Conservation (phyloP, 2,329 filamentous ascomycete genomes). For the Alternaria triticimaculans region DNA sequence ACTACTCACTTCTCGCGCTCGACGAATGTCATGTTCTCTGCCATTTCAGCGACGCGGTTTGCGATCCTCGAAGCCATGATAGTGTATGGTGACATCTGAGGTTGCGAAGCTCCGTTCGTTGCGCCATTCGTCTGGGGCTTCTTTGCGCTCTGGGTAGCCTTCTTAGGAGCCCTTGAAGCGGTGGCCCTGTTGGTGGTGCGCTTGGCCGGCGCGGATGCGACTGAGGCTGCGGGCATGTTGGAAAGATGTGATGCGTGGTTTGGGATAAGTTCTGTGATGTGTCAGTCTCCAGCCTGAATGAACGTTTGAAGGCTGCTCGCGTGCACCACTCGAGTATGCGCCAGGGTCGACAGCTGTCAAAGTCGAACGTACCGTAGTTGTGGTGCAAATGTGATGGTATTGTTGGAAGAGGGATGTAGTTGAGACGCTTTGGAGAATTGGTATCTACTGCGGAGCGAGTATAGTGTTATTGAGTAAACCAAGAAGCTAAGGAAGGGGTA, state of each 20-base stretch:
- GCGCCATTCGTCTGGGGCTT: conserved; percentile 36
- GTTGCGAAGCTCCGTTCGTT: conserved; percentile 32
- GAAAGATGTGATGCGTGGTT: not conserved
- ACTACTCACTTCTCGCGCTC: conserved; percentile 50
- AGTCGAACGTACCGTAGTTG: conserved; percentile 21
- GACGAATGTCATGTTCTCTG: conserved; percentile 60
- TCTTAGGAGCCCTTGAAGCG: conserved; percentile 40
- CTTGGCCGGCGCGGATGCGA: conserved; percentile 43
- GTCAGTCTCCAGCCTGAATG: conserved; percentile 4
- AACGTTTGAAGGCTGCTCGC: conserved; percentile 18
- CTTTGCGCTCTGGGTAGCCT: conserved; percentile 26
- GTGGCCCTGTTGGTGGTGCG: conserved; percentile 40
- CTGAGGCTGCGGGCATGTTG: conserved; percentile 44
- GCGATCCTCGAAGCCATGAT: conserved; percentile 60
- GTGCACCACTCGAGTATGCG: conserved; percentile 21
- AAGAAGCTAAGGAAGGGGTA: conserved; percentile 19
- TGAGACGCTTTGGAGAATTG: not conserved
- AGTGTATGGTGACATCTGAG: conserved; percentile 54
- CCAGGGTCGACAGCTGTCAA: conserved; percentile 4
- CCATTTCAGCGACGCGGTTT: conserved; percentile 60
- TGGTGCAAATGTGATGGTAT: not conserved
- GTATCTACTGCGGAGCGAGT: conserved; percentile 6
- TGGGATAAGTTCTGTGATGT: not conserved
- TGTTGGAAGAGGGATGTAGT: not conserved
- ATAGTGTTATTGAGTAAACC: conserved; percentile 7